Evolutionary conservation across 805 yeast genomes (phyloP).

Genomic region (Sugiyamaella chiloensis): DNA sequence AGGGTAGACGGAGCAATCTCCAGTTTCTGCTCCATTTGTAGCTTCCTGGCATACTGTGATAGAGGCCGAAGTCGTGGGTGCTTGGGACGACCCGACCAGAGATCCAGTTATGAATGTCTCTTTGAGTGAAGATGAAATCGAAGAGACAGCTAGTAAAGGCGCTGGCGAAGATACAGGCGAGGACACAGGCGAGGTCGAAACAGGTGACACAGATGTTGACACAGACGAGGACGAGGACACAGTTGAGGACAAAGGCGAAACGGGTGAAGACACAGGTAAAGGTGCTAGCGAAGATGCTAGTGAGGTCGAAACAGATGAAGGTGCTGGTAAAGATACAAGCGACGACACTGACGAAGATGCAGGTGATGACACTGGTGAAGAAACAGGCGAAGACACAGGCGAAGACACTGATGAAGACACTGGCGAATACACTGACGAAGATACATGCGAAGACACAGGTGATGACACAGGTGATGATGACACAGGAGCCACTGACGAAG

Average conservation of each 20-base stretch:
- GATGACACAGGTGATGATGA: background rate
- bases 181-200: too few relatives aligned
- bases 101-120: too few relatives aligned
- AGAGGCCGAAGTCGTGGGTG: slow-evolving; percentile 50
- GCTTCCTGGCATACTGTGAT: slow-evolving; percentile 90
- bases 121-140: slow-evolving; percentile 60
- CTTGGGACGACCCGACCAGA: slow-evolving; percentile 76
- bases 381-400: too few relatives aligned
- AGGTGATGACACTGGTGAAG: too few relatives aligned
- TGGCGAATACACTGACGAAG: too few relatives aligned
- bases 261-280: background rate
- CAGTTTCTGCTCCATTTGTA: slow-evolving; percentile 52
- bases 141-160: too few relatives aligned
- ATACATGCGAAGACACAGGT: background rate
- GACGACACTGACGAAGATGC: background rate
- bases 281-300: too few relatives aligned
- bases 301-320: too few relatives aligned
- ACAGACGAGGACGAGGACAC: background rate
- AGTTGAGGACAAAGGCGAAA: slow-evolving; percentile 39
- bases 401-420: too few relatives aligned
- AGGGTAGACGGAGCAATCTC: slow-evolving; percentile 1
- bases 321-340: background rate
- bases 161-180: too few relatives aligned
- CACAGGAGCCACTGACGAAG: background rate
- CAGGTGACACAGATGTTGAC: background rate